A percentile compares a stretch with the other conserved stretches of the same genome.
phyloP scores from a whole-genome alignment of 192 early-diverging fungal species.

The Globomyces pollinis-pini region DNA sequence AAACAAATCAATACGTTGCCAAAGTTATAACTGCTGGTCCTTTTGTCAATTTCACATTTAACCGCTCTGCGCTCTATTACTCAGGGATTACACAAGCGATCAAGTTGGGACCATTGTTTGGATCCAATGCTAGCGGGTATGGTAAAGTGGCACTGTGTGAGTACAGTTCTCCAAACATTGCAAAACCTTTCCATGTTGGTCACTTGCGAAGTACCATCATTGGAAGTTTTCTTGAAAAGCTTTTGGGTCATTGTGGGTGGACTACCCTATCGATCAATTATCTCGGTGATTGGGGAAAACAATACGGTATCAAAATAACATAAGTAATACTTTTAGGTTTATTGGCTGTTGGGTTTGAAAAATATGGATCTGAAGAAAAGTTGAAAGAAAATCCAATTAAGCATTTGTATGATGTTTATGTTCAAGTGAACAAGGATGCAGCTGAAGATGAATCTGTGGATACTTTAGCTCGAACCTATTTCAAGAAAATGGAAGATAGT shows the following conservation, averaged over 20 bases:
- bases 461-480: slow-evolving; percentile 84
- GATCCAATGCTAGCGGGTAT: slow-evolving; percentile 17
- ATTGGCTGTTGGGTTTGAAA: slow-evolving; percentile 80
- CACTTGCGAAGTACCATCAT: slow-evolving; percentile 98
- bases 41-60: slow-evolving; percentile 26
- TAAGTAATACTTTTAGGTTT: not conserved
- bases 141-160: slow-evolving; percentile 83
- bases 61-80: slow-evolving; percentile 11
- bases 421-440: slow-evolving; percentile 73
- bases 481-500: slow-evolving; percentile 88
- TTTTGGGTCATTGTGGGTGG: slow-evolving; percentile 78
- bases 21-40: slow-evolving; percentile 10
- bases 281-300: slow-evolving; percentile 99
- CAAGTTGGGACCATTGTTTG: slow-evolving; percentile 6
- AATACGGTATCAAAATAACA: slow-evolving; percentile 85
- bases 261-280: slow-evolving; percentile 94
- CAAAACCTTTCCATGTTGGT: slow-evolving; percentile 97
- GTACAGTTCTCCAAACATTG: slow-evolving; percentile 94
- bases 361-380: slow-evolving; percentile 72
- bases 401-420: slow-evolving; percentile 90
- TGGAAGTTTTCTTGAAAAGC: slow-evolving; percentile 82
- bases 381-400: slow-evolving; percentile 75
- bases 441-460: slow-evolving; percentile 57
- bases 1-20: slow-evolving; percentile 13
- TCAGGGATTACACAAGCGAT: slow-evolving; percentile 13